These are phyloP conservation scores for Pseudogymnoascus sp. DNA, from an alignment of 2,329 filamentous ascomycete genomes.

Conservation along the genomic window DNA sequence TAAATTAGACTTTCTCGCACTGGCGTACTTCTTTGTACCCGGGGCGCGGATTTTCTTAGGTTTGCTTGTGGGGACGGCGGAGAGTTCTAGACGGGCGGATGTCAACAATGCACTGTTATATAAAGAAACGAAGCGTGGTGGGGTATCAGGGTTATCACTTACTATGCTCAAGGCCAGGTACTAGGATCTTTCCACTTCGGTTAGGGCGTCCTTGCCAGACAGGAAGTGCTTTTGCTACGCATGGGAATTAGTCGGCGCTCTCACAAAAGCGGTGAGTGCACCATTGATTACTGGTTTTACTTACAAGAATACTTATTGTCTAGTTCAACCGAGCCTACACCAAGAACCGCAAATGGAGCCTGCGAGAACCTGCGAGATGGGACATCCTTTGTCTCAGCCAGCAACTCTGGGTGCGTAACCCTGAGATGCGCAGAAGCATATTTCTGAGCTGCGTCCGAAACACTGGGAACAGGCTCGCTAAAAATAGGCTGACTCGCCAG, in stretches of 20 bases:
- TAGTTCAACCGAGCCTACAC: neutral
- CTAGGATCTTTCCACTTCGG: constrained; percentile 3
- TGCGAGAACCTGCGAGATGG: constrained; percentile 20
- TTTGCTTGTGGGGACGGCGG: neutral
- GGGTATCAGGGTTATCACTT: neutral
- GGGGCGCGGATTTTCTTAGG: neutral
- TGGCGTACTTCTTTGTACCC: neutral
- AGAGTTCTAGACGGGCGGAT: neutral
- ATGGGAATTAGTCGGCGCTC: neutral
- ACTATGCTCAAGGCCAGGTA: neutral
- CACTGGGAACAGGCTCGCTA: neutral
- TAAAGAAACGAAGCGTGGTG: neutral
- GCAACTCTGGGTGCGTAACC: constrained; percentile 19
- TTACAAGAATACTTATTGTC: neutral
- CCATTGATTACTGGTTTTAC: neutral
- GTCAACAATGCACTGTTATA: neutral
- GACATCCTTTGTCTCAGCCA: constrained; percentile 13
- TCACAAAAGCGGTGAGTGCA: neutral
- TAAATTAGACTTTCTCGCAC: neutral
- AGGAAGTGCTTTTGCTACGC: constrained; percentile 1
- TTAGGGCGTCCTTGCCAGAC: neutral
- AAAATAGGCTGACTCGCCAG: neutral
- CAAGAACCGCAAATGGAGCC: constrained; percentile 19
- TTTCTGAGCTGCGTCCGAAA: neutral
- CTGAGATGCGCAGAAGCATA: neutral